Evolutionary conservation across 257 asterid species (phyloP).

Genomic region (Scutellaria minor): DNA sequence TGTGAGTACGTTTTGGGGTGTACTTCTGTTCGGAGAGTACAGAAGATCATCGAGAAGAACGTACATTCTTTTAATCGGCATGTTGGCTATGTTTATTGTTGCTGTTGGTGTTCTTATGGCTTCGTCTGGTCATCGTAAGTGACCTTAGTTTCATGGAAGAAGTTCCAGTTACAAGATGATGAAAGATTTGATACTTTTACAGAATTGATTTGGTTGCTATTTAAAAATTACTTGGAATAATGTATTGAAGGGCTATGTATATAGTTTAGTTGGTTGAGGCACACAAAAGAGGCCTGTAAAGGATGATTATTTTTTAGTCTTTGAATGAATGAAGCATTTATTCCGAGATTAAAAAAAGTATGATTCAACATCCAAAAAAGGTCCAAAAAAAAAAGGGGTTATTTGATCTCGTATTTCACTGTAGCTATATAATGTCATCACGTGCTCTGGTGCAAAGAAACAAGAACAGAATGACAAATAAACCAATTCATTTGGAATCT

Average conservation of each 20-base stretch:
- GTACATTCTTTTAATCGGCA: conserved; percentile 57
- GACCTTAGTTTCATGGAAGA: neutral
- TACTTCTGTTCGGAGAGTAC: conserved; percentile 78
- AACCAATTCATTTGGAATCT: too few relatives aligned
- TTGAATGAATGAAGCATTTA: neutral
- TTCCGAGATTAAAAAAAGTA: neutral
- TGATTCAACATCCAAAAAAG: too few relatives aligned
- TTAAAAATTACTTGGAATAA: neutral
- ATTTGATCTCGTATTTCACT: too few relatives aligned
- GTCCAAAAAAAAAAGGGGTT: too few relatives aligned
- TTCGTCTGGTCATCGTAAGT: conserved; percentile 80
- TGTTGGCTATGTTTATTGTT: conserved; percentile 76
- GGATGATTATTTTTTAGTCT: neutral
- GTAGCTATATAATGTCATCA: too few relatives aligned
- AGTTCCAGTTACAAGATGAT: neutral
- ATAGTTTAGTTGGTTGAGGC: neutral
- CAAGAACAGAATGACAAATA: too few relatives aligned
- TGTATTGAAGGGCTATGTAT: neutral
- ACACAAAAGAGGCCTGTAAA: neutral
- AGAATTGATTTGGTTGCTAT: too few relatives aligned
- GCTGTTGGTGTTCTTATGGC: conserved; percentile 94
- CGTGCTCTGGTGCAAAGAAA: too few relatives aligned
- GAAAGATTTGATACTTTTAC: neutral
- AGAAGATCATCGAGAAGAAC: conserved; percentile 81
- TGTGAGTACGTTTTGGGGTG: conserved; percentile 94